These are phyloP conservation scores for Mortierella sp. DNA, from an alignment of 371 early-diverging fungal genomes.

Conservation along the genomic window DNA sequence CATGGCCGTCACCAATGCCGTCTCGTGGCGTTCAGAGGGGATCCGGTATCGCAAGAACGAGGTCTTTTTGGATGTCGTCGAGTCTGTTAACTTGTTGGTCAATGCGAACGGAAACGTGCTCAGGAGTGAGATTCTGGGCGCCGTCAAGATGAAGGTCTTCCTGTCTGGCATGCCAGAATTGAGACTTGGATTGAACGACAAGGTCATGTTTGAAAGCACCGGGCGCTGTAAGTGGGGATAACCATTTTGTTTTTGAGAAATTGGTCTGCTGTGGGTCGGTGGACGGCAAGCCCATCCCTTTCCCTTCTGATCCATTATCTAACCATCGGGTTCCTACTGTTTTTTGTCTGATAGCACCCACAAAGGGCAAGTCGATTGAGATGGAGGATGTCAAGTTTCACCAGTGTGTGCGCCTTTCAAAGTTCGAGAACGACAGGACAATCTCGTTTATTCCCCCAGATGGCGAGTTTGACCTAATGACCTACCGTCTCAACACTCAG, in stretches of 20 bases:
- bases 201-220: constrained; percentile 97
- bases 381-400: constrained; percentile 99
- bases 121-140: constrained; percentile 95
- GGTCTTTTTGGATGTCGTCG: constrained; percentile 98
- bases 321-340: too few relatives aligned
- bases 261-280: not conserved
- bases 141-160: constrained; percentile 96
- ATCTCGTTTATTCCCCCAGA: constrained; percentile 99
- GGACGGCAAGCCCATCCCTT: not conserved
- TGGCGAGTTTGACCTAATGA: constrained; percentile 99
- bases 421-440: constrained; percentile 97
- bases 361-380: constrained; percentile 96
- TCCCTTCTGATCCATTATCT: not conserved
- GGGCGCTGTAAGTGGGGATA: constrained; percentile 84
- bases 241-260: not conserved
- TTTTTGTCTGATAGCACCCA: constrained; percentile 56
- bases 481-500: constrained; percentile 95
- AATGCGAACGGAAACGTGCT: constrained; percentile 96
- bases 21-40: constrained; percentile 98
- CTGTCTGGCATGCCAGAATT: constrained; percentile 99
- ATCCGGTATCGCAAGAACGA: constrained; percentile 98
- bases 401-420: constrained; percentile 96
- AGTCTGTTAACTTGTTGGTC: constrained; percentile 96
- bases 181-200: constrained; percentile 97
- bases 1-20: constrained; percentile 98